Evolutionary conservation across 768 basidiomycete genomes (phyloP).

Genomic region (Tylopilus plumbeoviolaceoides): DNA sequence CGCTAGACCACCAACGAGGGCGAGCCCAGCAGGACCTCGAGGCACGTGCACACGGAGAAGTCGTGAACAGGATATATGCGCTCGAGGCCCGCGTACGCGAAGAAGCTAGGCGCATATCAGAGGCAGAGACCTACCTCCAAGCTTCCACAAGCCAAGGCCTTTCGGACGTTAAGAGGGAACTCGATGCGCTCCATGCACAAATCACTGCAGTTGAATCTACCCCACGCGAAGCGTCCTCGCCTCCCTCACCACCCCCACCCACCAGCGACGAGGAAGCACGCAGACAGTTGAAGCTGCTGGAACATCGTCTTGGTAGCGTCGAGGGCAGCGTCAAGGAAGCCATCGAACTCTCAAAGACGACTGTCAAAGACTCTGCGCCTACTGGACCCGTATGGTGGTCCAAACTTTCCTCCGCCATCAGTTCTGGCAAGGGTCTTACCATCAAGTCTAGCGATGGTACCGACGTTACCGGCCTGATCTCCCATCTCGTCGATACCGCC

Average conservation of each 20-base stretch:
- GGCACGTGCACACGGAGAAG: slow-evolving; percentile 44
- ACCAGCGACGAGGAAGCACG: slow-evolving; percentile 55
- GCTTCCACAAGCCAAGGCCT: slow-evolving; percentile 44
- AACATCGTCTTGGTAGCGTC: slow-evolving; percentile 56
- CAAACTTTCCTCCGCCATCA: slow-evolving; percentile 49
- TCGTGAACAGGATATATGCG: slow-evolving; percentile 49
- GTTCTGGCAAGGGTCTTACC: slow-evolving; percentile 44
- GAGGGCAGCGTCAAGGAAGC: slow-evolving; percentile 70
- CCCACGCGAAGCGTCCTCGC: slow-evolving; percentile 18
- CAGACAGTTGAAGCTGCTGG: slow-evolving; percentile 49
- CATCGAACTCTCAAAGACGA: slow-evolving; percentile 57
- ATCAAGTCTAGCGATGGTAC: slow-evolving; percentile 76
- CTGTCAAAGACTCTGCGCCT: slow-evolving; percentile 34
- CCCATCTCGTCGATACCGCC: slow-evolving; percentile 71
- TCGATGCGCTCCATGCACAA: slow-evolving; percentile 49
- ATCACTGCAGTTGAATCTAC: slow-evolving; percentile 28
- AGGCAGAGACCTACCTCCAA: slow-evolving; percentile 49
- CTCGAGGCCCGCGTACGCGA: slow-evolving; percentile 52
- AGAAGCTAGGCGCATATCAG: slow-evolving; percentile 44
- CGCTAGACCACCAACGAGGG: slow-evolving; percentile 49
- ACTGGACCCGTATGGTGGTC: slow-evolving; percentile 65
- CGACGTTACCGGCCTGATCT: slow-evolving; percentile 67
- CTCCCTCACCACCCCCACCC: slow-evolving; percentile 9
- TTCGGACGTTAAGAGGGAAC: slow-evolving; percentile 48
- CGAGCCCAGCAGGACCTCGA: slow-evolving; percentile 52